A percentile compares a stretch with the other conserved stretches of the same genome.
Conservation (phyloP, 805 yeast genomes). For the Zygosaccharomyces siamensis region DNA sequence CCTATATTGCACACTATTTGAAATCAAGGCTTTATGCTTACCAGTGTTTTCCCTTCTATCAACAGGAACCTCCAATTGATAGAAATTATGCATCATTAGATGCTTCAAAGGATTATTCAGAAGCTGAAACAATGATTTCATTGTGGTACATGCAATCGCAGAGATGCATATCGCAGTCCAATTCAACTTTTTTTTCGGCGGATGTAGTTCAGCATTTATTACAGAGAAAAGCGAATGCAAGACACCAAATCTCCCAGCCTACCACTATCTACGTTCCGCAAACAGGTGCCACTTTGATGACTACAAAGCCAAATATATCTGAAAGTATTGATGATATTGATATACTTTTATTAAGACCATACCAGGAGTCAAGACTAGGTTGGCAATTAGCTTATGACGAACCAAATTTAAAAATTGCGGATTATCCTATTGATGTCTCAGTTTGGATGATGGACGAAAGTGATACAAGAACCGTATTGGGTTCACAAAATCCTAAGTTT, state of each 20-base stretch:
- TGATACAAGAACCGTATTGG: constrained; percentile 1
- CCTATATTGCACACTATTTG: constrained; percentile 19
- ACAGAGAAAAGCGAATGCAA: constrained; percentile 17
- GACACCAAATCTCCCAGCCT: constrained; percentile 11
- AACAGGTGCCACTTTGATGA: constrained; percentile 6
- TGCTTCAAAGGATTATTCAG: constrained; percentile 17
- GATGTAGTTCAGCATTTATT: constrained; percentile 24
- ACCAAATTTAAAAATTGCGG: constrained; percentile 30
- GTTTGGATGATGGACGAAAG: constrained; percentile 20
- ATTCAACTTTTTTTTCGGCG: constrained; percentile 27
- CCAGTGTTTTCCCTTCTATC: constrained; percentile 20
- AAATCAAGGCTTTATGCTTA: constrained; percentile 20
- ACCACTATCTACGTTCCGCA: constrained; percentile 11
- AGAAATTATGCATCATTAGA: constrained; percentile 13
- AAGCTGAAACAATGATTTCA: constrained; percentile 22
- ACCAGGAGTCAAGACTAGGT: constrained; percentile 16
- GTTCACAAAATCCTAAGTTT: not conserved
- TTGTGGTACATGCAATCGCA: constrained; percentile 28
- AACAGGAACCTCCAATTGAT: constrained; percentile 13
- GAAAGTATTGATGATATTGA: constrained; percentile 24
- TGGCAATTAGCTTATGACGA: constrained; percentile 35
- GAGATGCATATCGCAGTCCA: constrained; percentile 21
- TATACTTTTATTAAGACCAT: constrained; percentile 27
- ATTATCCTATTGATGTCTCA: constrained; percentile 24
- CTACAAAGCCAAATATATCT: constrained; percentile 1